Base-by-base conservation (phyloP, 2,329 filamentous ascomycete species). In the Ceratocystis colombiana region DNA sequence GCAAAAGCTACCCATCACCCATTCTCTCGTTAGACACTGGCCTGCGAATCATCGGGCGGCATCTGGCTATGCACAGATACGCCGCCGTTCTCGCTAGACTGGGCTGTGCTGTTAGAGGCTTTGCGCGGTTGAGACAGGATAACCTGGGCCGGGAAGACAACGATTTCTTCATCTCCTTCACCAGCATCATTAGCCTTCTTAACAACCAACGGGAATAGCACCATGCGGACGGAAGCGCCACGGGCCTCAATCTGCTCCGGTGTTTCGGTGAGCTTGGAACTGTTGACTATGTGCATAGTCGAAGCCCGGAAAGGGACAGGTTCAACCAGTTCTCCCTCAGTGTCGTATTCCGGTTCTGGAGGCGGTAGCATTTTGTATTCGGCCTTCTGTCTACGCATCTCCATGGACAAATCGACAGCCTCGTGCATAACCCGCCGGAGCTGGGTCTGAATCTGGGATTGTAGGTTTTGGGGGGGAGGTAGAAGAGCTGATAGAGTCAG, bases 361-460 rank as follows among this genome's bases (percentile, higher is more conserved):
- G 94, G 94, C 33, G 94, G 93, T 20, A 97, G 85, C 93, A 99
- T 99, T 79, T 96, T 94, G 79, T 96, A 99, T 78, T 97, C 94
- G 46, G 94, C 91, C 68, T 90, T 86, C 75, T 99, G 94, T 17
- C 88, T 95, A 74, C 94, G 91, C 94, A 99, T 99, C 78, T 96
- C 92, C 70, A 99, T 86, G 0, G 91, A 91, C 10, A 99, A 83
- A 67, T 89, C 88, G 62, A 96, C 94, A 0, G 95, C 94, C 69
- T 93, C 85, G 70, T 85, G 85, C 76, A 99, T 86, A 64, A 99
- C 91, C 71, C 89, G 90, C 72, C 88, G 88, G 65, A 99, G 82
- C 70, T 93, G 92, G 44, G 89, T 84, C 71, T 91, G 83, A 61
- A 96, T 89, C 73, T 95, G 89, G 50, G 81, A 78, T 76, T 94